Base-by-base conservation (phyloP, 140 eudicot genomes). In the Ambrosia hybrid region DNA sequence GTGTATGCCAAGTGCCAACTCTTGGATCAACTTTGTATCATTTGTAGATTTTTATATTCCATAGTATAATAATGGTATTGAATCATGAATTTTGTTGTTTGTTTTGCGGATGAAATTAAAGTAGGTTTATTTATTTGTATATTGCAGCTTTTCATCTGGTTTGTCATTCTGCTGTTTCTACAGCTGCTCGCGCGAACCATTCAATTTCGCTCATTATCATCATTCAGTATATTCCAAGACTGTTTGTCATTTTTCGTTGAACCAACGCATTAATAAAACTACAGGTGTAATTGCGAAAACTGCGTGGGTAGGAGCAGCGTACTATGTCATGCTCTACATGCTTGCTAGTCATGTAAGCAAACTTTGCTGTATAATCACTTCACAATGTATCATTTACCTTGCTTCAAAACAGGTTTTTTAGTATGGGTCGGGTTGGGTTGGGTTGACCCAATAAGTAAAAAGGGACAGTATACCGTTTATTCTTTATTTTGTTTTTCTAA, bases 241-340 rank as follows among this genome's bases (percentile, higher is more conserved):
- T 89, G 75, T 74, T 84, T 39, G 84, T 88, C 21, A 87, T 92
- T 55, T 86, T 75, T 96, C 98, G 37, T 75, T 92, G 75, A 87
- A 88, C 36, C 83, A 76, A 43, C 85, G 87, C 26, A 92, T 92
- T 55, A 68, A 87, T 8, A 89, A 87, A 63, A 87, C 85, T 11
- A 89, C 98, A 0, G 96, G 98, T 16, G 86, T 84, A 57, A 79
- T 90, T 11, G 92, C 98, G 38, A 85, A 83, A 58, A 92, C 91
- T 12, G 95, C 98, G 34, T 87, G 90, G 95, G 84, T 92, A 1
- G 98, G 97, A 39, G 97, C 97, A 7, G 96, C 84, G 16, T 91
- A 91, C 73, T 88, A 91, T 66, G 84, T 91, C 77, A 71, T 88
- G 73, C 85, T 91, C 34, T 91, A 82, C 69, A 60, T 91, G 82